Evolutionary conservation across 225 moss, liverwort and hornwort genomes (phyloP).

Genomic region (Climacium dendroides): DNA sequence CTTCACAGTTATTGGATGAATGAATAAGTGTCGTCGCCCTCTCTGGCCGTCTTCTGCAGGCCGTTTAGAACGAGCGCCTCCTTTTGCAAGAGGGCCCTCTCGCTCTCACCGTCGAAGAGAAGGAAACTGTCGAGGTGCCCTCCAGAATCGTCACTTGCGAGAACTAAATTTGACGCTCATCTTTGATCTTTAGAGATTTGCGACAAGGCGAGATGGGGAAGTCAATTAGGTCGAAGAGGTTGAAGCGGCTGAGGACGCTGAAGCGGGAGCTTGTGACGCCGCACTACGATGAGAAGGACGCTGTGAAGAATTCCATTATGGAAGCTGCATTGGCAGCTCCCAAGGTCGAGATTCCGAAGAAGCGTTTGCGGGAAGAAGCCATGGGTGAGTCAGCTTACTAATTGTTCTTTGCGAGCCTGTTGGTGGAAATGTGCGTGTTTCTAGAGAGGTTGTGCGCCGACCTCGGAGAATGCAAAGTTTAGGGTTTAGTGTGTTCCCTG

Average conservation of each 20-base stretch:
- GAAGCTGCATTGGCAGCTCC: slow-evolving; percentile 77
- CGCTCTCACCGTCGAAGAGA: not conserved
- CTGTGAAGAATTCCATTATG: slow-evolving; percentile 30
- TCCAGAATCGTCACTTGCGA: not conserved
- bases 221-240: slow-evolving; percentile 91
- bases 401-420: not conserved
- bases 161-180: not conserved
- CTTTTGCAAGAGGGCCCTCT: not conserved
- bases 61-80: fast-evolving
- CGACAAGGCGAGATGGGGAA: slow-evolving; percentile 50
- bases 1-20: not conserved
- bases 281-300: slow-evolving; percentile 66
- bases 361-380: slow-evolving; percentile 18
- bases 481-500: not conserved
- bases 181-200: not conserved
- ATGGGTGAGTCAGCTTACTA: slow-evolving; percentile 12
- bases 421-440: not conserved
- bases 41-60: not conserved
- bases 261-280: slow-evolving; percentile 79
- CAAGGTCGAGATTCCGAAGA: slow-evolving; percentile 55
- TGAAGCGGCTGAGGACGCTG: slow-evolving; percentile 73
- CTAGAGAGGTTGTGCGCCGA: not conserved
- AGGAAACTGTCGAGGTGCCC: not conserved
- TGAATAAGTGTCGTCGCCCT: not conserved
- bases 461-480: not conserved